Base-by-base conservation (phyloP, 2,329 filamentous ascomycete species). In the Stylonectria norvegica region DNA sequence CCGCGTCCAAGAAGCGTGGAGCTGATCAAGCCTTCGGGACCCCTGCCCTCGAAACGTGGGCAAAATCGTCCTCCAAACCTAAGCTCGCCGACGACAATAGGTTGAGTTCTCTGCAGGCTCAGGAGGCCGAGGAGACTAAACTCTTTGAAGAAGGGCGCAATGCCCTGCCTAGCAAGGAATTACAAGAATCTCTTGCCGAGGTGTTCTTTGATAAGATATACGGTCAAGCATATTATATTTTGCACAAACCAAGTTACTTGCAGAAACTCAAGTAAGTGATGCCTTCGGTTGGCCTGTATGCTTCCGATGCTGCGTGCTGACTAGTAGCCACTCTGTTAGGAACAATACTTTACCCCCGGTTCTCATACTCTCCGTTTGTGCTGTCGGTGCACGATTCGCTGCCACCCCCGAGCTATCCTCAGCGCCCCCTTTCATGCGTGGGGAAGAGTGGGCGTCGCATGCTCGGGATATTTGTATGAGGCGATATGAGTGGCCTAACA, bases 241-340 rank as follows among this genome's bases (percentile, higher is more conserved):
- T 98, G 8, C 93, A 98, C 66, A 97, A 96, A 61, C 91, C 93
- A 25, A 97, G 90, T 61, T 97, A 94, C 62, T 95, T 97, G 86
- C 79, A 90, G 44, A 89, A 89, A 56, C 64, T 93, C 39, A 80
- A 74, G 82, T 84, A 66, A 48, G 78, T 70, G 41, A 15, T 15
- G 16, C 19, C 17, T n/a, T n/a, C 19, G 15, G 5, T 19, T 19
- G 8, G 12, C 16, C 5, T 42, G 10, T 29, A 5, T 14, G 15
- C 9, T n/a, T n/a, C 17, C 22, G 14, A 5, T 15, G 25, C 20
- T 23, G 38, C 34, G n/a, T 23, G 27, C 46, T 48, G 34, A 56
- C n/a, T 14, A 15, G 23, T n/a, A n/a, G n/a, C n/a, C n/a, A n/a
- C n/a, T 5, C n/a, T n/a, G n/a, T n/a, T 22, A 67, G 64, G 38